Evolutionary conservation across 805 yeast species (phyloP).

Genomic region (Candida multigemmis): DNA sequence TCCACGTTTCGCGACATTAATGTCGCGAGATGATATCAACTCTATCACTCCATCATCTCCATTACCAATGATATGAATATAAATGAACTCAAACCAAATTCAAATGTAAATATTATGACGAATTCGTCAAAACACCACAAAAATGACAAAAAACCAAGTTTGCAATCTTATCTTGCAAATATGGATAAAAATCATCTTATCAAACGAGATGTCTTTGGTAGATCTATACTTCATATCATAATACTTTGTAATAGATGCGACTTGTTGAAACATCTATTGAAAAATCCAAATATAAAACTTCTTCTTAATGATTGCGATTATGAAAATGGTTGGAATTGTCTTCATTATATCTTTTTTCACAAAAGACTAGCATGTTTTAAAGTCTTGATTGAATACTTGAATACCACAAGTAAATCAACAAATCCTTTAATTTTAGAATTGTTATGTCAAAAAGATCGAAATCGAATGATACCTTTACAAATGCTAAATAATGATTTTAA

Average conservation of each 20-base stretch:
- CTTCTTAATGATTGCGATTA: constrained; percentile 39
- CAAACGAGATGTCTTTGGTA: constrained; percentile 62
- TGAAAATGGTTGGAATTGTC: constrained; percentile 77
- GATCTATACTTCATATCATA: constrained; percentile 52
- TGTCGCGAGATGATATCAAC: too few relatives aligned
- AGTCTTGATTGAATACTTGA: constrained; percentile 18
- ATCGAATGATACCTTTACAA: constrained; percentile 66
- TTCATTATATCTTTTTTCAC: constrained; percentile 59
- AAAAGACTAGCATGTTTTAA: constrained; percentile 50
- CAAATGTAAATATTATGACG: too few relatives aligned
- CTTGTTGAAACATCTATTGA: constrained; percentile 36
- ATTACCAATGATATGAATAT: too few relatives aligned
- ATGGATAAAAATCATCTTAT: constrained; percentile 30
- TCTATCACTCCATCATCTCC: too few relatives aligned
- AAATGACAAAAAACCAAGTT: too few relatives aligned
- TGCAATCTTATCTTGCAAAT: too few relatives aligned
- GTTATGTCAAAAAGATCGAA: constrained; percentile 56
- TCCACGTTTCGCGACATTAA: too few relatives aligned
- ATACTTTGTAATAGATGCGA: constrained; percentile 42
- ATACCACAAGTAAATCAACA: constrained; percentile 7
- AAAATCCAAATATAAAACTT: constrained; percentile 37
- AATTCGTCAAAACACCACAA: too few relatives aligned
- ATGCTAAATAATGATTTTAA: constrained; percentile 40
- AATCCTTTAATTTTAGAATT: constrained; percentile 23
- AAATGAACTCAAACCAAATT: too few relatives aligned